A percentile compares a stretch with the other conserved stretches of the same genome.
Conservation (phyloP, 1,139 yeast genomes). For the Nadsonia commutata region DNA sequence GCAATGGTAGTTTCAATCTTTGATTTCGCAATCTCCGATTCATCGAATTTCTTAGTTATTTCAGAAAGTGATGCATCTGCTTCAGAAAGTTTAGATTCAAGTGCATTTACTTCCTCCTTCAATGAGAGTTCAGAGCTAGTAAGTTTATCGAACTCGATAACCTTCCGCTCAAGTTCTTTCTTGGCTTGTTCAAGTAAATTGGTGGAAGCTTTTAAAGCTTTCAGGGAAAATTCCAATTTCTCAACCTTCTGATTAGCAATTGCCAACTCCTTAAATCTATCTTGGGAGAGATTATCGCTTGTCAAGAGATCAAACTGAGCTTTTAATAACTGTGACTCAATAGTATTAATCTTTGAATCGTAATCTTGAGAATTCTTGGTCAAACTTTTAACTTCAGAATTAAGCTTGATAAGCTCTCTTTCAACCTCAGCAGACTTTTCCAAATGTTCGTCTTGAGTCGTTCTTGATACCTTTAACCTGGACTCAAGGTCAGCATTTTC, state of each 20-base stretch:
- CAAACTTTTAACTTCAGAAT: slow-evolving; percentile 9
- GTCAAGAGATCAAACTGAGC: slow-evolving; percentile 1
- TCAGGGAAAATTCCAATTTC: slow-evolving; percentile 8
- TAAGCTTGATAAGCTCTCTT: slow-evolving; percentile 9
- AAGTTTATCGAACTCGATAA: slow-evolving; percentile 3
- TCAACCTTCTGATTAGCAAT: slow-evolving; percentile 9
- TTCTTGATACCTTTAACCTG: background rate
- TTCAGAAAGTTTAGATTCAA: slow-evolving; percentile 3
- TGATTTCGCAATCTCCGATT: slow-evolving; percentile 10
- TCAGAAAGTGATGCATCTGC: slow-evolving; percentile 2
- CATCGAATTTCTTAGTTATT: slow-evolving; percentile 8
- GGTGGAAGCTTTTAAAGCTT: slow-evolving; percentile 4
- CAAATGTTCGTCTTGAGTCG: background rate
- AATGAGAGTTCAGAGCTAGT: slow-evolving; percentile 1
- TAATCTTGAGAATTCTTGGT: slow-evolving; percentile 16
- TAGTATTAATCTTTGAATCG: slow-evolving; percentile 19
- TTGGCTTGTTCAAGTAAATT: slow-evolving; percentile 6
- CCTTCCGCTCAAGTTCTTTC: slow-evolving; percentile 5
- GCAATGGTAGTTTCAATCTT: slow-evolving; percentile 17
- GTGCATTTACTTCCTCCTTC: slow-evolving; percentile 7
- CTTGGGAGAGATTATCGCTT: slow-evolving; percentile 6
- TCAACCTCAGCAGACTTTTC: background rate
- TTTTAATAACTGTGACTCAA: slow-evolving; percentile 5
- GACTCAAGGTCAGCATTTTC: background rate
- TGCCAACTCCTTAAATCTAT: slow-evolving; percentile 12